Base-by-base conservation (phyloP, 1,284 basidiomycete species). In the Tilletia indica region DNA sequence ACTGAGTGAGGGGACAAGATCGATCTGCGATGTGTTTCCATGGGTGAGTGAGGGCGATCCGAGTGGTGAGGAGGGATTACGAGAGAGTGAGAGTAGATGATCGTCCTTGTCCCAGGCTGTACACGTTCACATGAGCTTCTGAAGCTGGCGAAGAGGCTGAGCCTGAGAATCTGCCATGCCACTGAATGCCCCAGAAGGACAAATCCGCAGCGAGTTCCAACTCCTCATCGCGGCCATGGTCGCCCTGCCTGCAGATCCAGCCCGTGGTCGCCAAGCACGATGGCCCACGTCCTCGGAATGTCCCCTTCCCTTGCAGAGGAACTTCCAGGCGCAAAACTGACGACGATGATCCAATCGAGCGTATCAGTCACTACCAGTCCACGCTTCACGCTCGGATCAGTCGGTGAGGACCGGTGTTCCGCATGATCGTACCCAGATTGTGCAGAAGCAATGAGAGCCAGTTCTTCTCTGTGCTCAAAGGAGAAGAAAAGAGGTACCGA, bases 181-280 rank as follows among this genome's bases (percentile, higher is more conserved):
- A 9, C 3, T 36, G 36, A 14, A 14, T 14, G 16, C 47, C 54
- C 86, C 97, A 99, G 54, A 98, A 86, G 95, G 96, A 99, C 38
- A 97, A 85, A 0, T 89, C 94, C 0, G 93, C 88, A 4, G 92
- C 91, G 0, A 93, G 92, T 81, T 99, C 97, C 34, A 92, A 88
- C 16, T 88, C 87, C 0, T 91, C 91, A 80, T 98, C 97, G 1
- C 97, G 96, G 0, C 96, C 96, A 80, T 99, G 96, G 78, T 99
- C 96, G 8, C 97, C 97, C 47, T 91, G 25, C 25, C 25, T 31
- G 89, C 64, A 89, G 87, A 82, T 98, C 95, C 97, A 99, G 98
- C 0, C 97, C 96, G 82, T 99, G 97, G 82, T 99, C 96, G 0
- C 97, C 97, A 9, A 99, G 87, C 2, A 99, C 88, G 63, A 99